Conservation (phyloP, 2,329 filamentous ascomycete genomes). For the Decorospora gaudefroyi region DNA sequence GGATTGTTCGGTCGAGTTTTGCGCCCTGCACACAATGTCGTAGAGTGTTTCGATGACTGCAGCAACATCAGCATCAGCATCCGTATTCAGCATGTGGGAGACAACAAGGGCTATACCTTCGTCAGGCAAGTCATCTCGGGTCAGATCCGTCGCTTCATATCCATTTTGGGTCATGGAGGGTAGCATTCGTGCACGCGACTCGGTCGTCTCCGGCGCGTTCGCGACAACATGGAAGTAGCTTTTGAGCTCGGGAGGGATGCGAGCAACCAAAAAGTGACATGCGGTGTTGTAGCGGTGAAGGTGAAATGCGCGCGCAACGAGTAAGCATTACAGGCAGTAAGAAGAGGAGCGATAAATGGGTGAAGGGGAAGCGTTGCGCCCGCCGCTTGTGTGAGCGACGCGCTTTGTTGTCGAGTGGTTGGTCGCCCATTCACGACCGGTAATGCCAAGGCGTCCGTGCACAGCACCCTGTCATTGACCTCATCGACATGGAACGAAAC, state of each 20-base stretch:
- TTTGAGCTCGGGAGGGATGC: constrained; percentile 8
- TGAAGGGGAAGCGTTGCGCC: constrained; percentile 9
- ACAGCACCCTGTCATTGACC: constrained; percentile 12
- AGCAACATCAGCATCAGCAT: constrained; percentile 12
- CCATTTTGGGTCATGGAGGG: constrained; percentile 44
- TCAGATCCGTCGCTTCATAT: constrained; percentile 49
- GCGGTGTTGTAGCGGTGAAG: constrained; percentile 7
- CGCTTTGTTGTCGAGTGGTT: constrained; percentile 38
- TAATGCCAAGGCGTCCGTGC: constrained; percentile 25
- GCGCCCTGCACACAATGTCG: constrained; percentile 73
- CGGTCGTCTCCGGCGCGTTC: constrained; percentile 46
- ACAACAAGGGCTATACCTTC: constrained; percentile 39
- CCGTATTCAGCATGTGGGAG: background rate
- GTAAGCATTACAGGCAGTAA: constrained; percentile 34
- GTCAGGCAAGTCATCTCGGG: constrained; percentile 39
- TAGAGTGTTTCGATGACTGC: constrained; percentile 79
- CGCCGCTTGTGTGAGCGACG: constrained; percentile 21
- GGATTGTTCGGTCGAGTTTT: constrained; percentile 69
- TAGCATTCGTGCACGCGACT: constrained; percentile 50
- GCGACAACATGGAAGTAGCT: constrained; percentile 46
- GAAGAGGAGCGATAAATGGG: constrained; percentile 24
- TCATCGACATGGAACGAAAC: constrained; percentile 9
- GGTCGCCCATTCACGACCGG: constrained; percentile 24
- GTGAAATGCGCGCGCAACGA: constrained; percentile 8
- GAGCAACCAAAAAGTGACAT: constrained; percentile 10